phyloP scores from a whole-genome alignment of 768 basidiomycete species.

The Tricholoma furcatifolium region DNA sequence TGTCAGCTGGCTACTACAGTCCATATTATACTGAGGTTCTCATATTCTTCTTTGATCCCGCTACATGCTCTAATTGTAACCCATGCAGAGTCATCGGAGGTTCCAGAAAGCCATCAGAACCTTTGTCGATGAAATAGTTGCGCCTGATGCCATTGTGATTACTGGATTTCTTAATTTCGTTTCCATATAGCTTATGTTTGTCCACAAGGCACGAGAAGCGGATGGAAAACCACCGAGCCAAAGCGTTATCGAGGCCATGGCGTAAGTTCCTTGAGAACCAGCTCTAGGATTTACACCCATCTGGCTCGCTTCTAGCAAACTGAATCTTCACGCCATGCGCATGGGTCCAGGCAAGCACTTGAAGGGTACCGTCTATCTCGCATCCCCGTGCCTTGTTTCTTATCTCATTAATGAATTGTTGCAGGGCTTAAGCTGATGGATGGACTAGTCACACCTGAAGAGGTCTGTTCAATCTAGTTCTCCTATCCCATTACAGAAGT shows the following conservation, averaged over 20 bases:
- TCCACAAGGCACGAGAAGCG: conserved; percentile 73
- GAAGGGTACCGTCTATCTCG: conserved; percentile 32
- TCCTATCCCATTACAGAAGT: not conserved
- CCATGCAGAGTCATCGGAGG: conserved; percentile 51
- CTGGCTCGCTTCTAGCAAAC: conserved; percentile 37
- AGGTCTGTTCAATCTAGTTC: conserved; percentile 36
- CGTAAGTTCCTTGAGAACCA: conserved; percentile 31
- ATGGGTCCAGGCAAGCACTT: conserved; percentile 93
- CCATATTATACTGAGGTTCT: conserved; percentile 73
- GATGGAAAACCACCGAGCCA: conserved; percentile 87
- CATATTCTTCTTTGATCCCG: conserved; percentile 29
- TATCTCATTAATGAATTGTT: not conserved
- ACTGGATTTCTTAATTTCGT: not conserved
- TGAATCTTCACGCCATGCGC: conserved; percentile 87
- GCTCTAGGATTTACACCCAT: conserved; percentile 37
- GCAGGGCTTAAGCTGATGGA: conserved; percentile 71
- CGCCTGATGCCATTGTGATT: conserved; percentile 48
- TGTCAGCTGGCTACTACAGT: conserved; percentile 61
- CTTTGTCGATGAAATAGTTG: conserved; percentile 72
- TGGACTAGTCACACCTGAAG: conserved; percentile 79
- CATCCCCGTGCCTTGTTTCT: not conserved
- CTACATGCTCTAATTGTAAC: conserved; percentile 10
- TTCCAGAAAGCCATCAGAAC: conserved; percentile 66
- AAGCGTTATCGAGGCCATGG: conserved; percentile 76
- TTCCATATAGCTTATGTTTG: conserved; percentile 30